Evolutionary conservation across 2,329 filamentous ascomycete genomes (phyloP).

Genomic region (Talaromyces rugulosus): DNA sequence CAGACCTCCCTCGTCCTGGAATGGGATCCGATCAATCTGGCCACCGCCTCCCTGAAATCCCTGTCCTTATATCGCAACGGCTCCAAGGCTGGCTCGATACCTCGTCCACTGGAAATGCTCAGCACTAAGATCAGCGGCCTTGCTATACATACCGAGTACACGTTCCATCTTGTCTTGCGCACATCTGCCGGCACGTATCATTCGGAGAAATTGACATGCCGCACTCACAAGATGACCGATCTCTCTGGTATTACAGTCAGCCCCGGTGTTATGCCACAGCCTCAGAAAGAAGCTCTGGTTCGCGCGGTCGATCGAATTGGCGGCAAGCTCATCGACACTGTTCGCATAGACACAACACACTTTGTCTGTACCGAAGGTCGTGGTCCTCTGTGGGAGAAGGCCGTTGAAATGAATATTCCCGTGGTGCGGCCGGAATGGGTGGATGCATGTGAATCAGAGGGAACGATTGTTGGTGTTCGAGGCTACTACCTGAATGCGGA

Average conservation of each 20-base stretch:
- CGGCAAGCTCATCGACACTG: conserved; percentile 81
- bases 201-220: conserved; percentile 77
- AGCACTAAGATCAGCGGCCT: conserved; percentile 96
- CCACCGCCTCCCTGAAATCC: conserved; percentile 84
- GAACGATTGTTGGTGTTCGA: conserved; percentile 86
- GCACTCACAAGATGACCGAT: conserved; percentile 98
- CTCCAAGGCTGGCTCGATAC: conserved; percentile 93
- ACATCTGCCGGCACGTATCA: conserved; percentile 84
- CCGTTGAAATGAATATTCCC: conserved; percentile 95
- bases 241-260: conserved; percentile 93
- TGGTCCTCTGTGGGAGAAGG: conserved; percentile 90
- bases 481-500: conserved; percentile 94
- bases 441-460: conserved; percentile 89
- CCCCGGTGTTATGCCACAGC: conserved; percentile 73
- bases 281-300: conserved; percentile 67
- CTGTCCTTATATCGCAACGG: conserved; percentile 92
- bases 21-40: conserved; percentile 92
- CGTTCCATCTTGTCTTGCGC: conserved; percentile 85
- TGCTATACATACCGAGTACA: conserved; percentile 94
- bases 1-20: conserved; percentile 98
- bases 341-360: conserved; percentile 96
- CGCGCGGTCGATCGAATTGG: conserved; percentile 82
- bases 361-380: conserved; percentile 95
- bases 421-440: conserved; percentile 97
- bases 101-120: conserved; percentile 77